Percentiles rank a stretch among this genome's conserved stretches.
These are phyloP conservation scores for Cryptococcus wingfieldii DNA, from an alignment of 1,284 basidiomycete genomes.

Conservation along the genomic window DNA sequence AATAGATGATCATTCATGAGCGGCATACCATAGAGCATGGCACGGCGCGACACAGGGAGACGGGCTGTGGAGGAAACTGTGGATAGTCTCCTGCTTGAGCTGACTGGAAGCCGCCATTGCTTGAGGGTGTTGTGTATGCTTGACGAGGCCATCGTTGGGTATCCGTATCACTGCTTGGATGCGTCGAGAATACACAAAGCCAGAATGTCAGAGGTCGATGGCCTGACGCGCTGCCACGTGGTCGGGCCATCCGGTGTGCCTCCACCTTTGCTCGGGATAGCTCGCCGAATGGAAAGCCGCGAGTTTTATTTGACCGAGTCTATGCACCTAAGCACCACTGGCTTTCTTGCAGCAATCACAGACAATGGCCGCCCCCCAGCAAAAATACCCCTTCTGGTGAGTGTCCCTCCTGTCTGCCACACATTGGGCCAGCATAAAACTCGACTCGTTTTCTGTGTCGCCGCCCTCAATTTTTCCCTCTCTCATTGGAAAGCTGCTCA, in stretches of 20 bases:
- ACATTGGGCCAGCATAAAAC: neutral
- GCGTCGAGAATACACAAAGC: too few relatives aligned
- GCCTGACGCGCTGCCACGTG: too few relatives aligned
- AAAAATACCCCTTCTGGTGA: constrained; percentile 36
- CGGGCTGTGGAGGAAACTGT: neutral
- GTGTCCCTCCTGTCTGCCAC: constrained; percentile 1
- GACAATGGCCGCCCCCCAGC: constrained; percentile 11
- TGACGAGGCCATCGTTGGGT: too few relatives aligned
- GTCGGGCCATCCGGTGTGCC: too few relatives aligned
- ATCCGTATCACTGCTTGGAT: too few relatives aligned
- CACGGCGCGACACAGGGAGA: constrained; percentile 30
- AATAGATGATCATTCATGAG: too few relatives aligned
- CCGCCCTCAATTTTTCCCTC: neutral
- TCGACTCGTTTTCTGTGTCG: neutral
- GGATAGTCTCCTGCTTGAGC: neutral
- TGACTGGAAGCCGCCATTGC: too few relatives aligned
- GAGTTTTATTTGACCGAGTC: neutral
- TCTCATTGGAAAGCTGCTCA: neutral
- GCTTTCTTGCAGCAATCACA: neutral
- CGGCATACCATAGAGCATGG: constrained; percentile 41
- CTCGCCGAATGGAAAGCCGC: too few relatives aligned
- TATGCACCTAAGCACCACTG: neutral
- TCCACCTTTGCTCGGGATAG: too few relatives aligned
- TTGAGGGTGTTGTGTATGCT: too few relatives aligned
- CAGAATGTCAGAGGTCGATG: too few relatives aligned